Base-by-base conservation (phyloP, 2,329 filamentous ascomycete species). In the Talaromyces sp. region DNA sequence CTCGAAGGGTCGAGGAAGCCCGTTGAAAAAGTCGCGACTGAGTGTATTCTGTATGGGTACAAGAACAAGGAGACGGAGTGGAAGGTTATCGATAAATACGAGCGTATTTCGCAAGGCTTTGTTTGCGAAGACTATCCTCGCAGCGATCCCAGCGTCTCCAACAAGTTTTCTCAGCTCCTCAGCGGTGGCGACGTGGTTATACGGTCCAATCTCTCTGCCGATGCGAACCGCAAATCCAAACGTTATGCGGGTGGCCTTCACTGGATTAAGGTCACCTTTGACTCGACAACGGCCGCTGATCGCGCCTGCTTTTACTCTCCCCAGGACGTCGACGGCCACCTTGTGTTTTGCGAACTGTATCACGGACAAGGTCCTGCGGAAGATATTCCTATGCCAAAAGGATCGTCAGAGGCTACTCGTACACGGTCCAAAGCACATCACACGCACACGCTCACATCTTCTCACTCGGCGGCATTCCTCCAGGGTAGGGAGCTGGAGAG, bases 41-140 rank as follows among this genome's bases (percentile, higher is more conserved):
- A 97, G 76, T 85, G 96, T 65, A 87, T 96, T 60, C 82, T 98
- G 16, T 90, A 93, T 67, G 94, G 94, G 33, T 97, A 93, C 76
- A 86, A 75, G 79, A 88, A 76, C 83, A 92, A 80, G 67, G 81
- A 84, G 4, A 73, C 75, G 7, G 84, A 87, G 71, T 97, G 95
- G 84, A 92, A 93, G 31, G 92, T 92, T 36, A 88, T 98, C 68
- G 87, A 90, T 67, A 91, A 91, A 77, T 98, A 90, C 78, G 94
- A 97, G 79, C 85, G 88, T 63, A 87, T 96, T 50, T 94, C 91
- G 6, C 76, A 78, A 34, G 93, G 93, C 30, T 80, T 86, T 65
- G 91, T 97, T 72, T 93, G 93, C 76, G 94, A 98, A 78, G 93
- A 97, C 77, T 98, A 98, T 76, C 87, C 92, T 8, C 88, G 94